Evolutionary conservation across 257 asterid genomes (phyloP).

Genomic region (Solanum chaucha): DNA sequence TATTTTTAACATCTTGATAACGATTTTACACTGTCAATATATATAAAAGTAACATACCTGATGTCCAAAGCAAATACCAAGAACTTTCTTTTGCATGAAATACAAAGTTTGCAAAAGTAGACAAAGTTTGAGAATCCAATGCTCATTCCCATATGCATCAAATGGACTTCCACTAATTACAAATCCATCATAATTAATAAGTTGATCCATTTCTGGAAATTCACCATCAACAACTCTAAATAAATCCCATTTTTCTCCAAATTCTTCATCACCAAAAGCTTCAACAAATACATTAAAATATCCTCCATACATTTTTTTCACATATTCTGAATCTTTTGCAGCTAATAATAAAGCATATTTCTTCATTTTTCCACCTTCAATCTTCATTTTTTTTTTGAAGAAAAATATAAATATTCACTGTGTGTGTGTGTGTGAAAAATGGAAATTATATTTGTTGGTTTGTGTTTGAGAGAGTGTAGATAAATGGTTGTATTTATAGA

Average conservation of each 20-base stretch:
- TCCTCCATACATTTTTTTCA: constrained; percentile 46
- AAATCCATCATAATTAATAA: constrained; percentile 41
- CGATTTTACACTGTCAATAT: background rate
- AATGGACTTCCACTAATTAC: constrained; percentile 63
- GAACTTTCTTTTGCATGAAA: constrained; percentile 53
- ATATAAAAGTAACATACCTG: constrained; percentile 26
- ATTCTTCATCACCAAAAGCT: constrained; percentile 37
- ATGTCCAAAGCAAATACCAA: constrained; percentile 73
- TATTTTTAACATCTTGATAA: too few species aligned
- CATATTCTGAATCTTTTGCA: constrained; percentile 54
- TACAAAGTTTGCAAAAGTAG: constrained; percentile 32
- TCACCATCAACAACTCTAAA: constrained; percentile 53
- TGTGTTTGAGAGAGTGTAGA: background rate
- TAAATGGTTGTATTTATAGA: background rate
- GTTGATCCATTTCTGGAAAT: constrained; percentile 32
- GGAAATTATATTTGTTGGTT: background rate
- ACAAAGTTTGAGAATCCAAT: constrained; percentile 52
- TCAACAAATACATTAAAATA: constrained; percentile 46
- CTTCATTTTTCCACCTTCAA: constrained; percentile 8
- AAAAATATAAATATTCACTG: background rate
- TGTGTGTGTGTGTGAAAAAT: background rate
- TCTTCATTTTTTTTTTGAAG: constrained; percentile 11
- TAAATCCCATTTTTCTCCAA: constrained; percentile 51
- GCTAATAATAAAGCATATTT: constrained; percentile 47
- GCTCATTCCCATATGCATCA: constrained; percentile 52